A percentile compares a stretch with the other conserved stretches of the same genome.
phyloP scores from a whole-genome alignment of 257 asterid species.

The Dorcoceras hygrometricum region DNA sequence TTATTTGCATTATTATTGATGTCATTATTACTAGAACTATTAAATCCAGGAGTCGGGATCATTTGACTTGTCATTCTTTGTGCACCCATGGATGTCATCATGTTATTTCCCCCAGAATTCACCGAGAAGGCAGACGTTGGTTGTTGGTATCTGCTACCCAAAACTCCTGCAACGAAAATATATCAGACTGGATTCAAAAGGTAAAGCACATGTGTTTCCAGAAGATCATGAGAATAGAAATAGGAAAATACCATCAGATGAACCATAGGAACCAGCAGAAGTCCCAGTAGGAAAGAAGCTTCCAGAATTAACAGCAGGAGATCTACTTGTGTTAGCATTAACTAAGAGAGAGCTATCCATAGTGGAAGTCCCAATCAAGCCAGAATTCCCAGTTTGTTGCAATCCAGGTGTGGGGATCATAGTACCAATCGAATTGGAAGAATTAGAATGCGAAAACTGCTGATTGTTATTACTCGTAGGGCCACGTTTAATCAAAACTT shows the following conservation, averaged over 20 bases:
- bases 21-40: slow-evolving; percentile 45
- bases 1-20: slow-evolving; percentile 43
- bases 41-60: slow-evolving; percentile 98
- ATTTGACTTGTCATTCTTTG: slow-evolving; percentile 87
- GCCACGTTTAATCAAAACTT: slow-evolving; percentile 33
- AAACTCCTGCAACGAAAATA: slow-evolving; percentile 48
- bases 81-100: slow-evolving; percentile 58
- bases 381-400: slow-evolving; percentile 68
- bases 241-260: slow-evolving; percentile 46
- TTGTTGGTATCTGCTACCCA: slow-evolving; percentile 64
- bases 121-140: slow-evolving; percentile 64
- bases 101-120: slow-evolving; percentile 64
- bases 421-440: slow-evolving; percentile 77
- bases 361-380: slow-evolving; percentile 46
- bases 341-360: slow-evolving; percentile 51
- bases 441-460: slow-evolving; percentile 69
- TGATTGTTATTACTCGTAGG: slow-evolving; percentile 50
- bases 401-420: slow-evolving; percentile 99
- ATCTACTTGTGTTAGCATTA: slow-evolving; percentile 41
- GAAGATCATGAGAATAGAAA: slow-evolving; percentile 10
- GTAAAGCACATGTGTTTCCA: slow-evolving; percentile 22
- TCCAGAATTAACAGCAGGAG: slow-evolving; percentile 55
- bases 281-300: slow-evolving; percentile 49
- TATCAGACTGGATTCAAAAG: slow-evolving; percentile 26
- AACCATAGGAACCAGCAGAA: slow-evolving; percentile 39